These are phyloP conservation scores for Carex arenaria DNA, from an alignment of 202 grass and related monocot species.

Conservation along the genomic window DNA sequence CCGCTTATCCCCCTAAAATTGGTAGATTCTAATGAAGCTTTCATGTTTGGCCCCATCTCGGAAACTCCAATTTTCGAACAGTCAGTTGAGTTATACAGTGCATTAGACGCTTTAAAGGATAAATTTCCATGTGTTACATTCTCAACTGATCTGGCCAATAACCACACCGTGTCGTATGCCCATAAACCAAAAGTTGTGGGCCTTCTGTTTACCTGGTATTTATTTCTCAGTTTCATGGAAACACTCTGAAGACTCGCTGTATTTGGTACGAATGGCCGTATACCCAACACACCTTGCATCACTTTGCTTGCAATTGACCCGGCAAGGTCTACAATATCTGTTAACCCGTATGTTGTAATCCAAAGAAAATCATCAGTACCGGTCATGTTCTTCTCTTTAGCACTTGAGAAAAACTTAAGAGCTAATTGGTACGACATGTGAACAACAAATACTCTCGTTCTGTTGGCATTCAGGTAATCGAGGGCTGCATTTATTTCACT, in stretches of 20 bases:
- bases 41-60: conserved; percentile 18
- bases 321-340: conserved; percentile 40
- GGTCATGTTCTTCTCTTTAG: not conserved
- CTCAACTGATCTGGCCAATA: conserved; percentile 21
- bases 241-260: not conserved
- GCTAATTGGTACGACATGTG: conserved; percentile 38
- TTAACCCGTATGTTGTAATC: conserved; percentile 30
- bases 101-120: conserved; percentile 1
- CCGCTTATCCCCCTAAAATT: conserved; percentile 36
- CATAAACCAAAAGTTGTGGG: conserved; percentile 20
- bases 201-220: not conserved
- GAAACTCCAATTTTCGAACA: conserved; percentile 25
- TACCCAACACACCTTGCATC: conserved; percentile 42
- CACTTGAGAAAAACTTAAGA: not conserved
- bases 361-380: conserved; percentile 9
- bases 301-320: conserved; percentile 24
- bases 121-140: not conserved
- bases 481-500: conserved; percentile 20
- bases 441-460: conserved; percentile 37
- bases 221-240: conserved; percentile 1
- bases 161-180: conserved; percentile 41
- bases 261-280: conserved; percentile 17
- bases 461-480: conserved; percentile 7
- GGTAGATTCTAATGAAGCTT: conserved; percentile 19
- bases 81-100: conserved; percentile 20